These are phyloP conservation scores for Aspergillus sp. DNA, from an alignment of 2,329 filamentous ascomycete genomes.

Conservation along the genomic window DNA sequence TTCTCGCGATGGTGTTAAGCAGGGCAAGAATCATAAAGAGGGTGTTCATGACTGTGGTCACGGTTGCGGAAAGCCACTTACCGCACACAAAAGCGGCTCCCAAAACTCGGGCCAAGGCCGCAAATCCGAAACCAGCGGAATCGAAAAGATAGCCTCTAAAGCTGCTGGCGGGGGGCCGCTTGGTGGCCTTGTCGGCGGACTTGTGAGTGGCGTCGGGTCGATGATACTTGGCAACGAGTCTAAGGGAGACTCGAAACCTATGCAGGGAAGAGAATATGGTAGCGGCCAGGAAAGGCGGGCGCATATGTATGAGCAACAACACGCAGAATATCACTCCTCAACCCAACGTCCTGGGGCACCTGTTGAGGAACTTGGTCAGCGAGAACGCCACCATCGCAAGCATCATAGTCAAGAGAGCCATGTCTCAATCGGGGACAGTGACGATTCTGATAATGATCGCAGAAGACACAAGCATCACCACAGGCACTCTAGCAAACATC, in stretches of 20 bases:
- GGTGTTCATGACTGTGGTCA: conserved; percentile 82
- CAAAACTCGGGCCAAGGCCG: conserved; percentile 21
- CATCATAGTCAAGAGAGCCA: conserved; percentile 15
- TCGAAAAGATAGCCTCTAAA: conserved; percentile 57
- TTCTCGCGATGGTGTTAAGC: conserved; percentile 72
- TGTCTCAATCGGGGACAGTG: neutral
- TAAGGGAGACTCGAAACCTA: neutral
- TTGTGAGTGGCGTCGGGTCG: conserved; percentile 59
- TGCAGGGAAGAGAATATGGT: neutral
- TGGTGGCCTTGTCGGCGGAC: conserved; percentile 68
- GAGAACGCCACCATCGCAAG: conserved; percentile 6
- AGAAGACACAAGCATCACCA: conserved; percentile 1
- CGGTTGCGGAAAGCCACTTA: conserved; percentile 76
- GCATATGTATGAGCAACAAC: neutral
- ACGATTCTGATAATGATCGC: conserved; percentile 1
- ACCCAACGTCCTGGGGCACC: neutral
- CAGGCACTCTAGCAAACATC: conserved; percentile 1
- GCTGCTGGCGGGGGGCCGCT: conserved; percentile 65
- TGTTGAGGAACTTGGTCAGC: neutral
- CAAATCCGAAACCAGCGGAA: conserved; percentile 27
- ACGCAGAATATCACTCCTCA: neutral
- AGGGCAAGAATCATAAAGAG: conserved; percentile 81
- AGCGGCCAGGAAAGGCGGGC: conserved; percentile 11
- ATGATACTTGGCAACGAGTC: conserved; percentile 63
- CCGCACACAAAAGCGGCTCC: conserved; percentile 62